A percentile compares a stretch with the other conserved stretches of the same genome.
These are phyloP conservation scores for Fraxinus xanthoxyloides DNA, from an alignment of 305 asterid genomes.

Conservation along the genomic window DNA sequence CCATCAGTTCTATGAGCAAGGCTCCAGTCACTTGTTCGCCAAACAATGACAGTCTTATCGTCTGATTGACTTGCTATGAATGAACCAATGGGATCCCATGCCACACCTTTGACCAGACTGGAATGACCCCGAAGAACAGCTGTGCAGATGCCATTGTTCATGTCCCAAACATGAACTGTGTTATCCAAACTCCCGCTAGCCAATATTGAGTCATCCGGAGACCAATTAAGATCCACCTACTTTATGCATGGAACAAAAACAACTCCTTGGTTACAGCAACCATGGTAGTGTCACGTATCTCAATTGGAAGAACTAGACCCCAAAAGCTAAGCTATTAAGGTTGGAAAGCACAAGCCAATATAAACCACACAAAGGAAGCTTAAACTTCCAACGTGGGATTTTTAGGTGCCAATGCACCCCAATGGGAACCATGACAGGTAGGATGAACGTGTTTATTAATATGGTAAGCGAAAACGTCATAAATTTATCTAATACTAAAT, in stretches of 20 bases:
- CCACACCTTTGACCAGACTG: slow-evolving; percentile 94
- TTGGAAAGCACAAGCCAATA: too few species aligned
- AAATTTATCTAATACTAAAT: slow-evolving; percentile 1
- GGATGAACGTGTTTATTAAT: slow-evolving; percentile 8
- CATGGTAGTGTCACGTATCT: too few species aligned
- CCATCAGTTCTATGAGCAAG: slow-evolving; percentile 97
- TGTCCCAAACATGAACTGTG: slow-evolving; percentile 93
- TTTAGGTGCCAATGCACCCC: too few species aligned
- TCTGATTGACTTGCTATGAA: slow-evolving; percentile 98
- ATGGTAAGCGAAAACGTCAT: not conserved
- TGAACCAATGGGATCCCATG: slow-evolving; percentile 99
- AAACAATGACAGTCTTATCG: slow-evolving; percentile 93
- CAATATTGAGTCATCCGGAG: slow-evolving; percentile 92
- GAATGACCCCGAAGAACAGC: slow-evolving; percentile 96
- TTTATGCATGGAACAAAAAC: slow-evolving; percentile 57
- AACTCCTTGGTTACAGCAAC: not conserved
- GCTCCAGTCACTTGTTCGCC: slow-evolving; percentile 99
- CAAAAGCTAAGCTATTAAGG: too few species aligned
- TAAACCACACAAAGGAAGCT: too few species aligned
- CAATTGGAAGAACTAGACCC: too few species aligned
- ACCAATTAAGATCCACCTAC: slow-evolving; percentile 99
- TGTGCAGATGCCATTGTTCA: slow-evolving; percentile 84
- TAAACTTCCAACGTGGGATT: too few species aligned
- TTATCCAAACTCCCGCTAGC: slow-evolving; percentile 98
- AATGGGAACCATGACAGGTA: not conserved